Evolutionary conservation across 257 asterid species (phyloP).

Genomic region (Salvia miltiorrhiza): DNA sequence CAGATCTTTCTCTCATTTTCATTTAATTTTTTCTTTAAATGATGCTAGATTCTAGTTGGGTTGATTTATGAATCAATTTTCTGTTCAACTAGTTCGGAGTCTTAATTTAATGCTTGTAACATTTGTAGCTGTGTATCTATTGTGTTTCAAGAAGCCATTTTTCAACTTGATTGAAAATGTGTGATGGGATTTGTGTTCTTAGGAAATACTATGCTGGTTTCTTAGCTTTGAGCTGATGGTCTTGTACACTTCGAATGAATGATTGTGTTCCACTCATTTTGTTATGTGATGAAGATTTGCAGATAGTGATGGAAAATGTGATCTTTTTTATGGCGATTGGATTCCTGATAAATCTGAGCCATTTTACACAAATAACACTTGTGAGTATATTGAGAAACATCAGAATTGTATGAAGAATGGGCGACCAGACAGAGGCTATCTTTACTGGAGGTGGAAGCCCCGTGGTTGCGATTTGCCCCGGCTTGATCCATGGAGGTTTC

Average conservation of each 20-base stretch:
- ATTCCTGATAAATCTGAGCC: constrained; percentile 50
- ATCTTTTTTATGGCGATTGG: constrained; percentile 79
- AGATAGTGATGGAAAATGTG: constrained; percentile 42
- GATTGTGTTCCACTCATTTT: neutral
- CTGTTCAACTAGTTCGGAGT: neutral
- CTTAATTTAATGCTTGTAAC: neutral
- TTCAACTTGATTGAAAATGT: neutral
- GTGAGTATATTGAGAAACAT: constrained; percentile 55
- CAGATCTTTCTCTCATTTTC: neutral
- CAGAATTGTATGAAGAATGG: constrained; percentile 81
- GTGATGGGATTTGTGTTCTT: neutral
- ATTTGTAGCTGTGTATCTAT: neutral
- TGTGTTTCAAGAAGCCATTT: neutral
- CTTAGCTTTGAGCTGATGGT: neutral
- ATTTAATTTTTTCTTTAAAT: neutral
- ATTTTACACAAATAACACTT: constrained; percentile 56
- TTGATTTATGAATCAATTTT: neutral
- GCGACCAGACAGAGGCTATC: constrained; percentile 59
- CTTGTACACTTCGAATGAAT: neutral
- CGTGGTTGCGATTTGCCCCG: constrained; percentile 57
- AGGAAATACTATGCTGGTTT: neutral
- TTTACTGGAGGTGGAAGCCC: constrained; percentile 90
- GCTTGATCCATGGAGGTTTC: constrained; percentile 55
- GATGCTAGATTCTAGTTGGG: neutral
- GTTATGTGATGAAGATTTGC: constrained; percentile 3